A percentile compares a stretch with the other conserved stretches of the same genome.
Evolutionary conservation across 768 basidiomycete species (phyloP).

Genomic region (Boletellus ananiceps): DNA sequence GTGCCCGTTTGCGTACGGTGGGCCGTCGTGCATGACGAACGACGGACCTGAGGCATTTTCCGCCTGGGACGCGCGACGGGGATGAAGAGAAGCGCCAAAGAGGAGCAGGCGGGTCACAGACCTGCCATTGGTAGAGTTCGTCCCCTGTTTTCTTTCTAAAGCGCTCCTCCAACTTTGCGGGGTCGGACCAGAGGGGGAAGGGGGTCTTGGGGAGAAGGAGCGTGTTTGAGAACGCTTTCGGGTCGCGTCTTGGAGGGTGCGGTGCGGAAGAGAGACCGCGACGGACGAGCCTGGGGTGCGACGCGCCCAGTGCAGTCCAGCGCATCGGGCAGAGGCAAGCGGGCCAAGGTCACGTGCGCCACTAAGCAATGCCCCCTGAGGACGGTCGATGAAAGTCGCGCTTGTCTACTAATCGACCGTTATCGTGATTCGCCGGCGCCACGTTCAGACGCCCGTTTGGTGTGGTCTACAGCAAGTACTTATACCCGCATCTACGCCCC

Average conservation of each 20-base stretch:
- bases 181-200: conserved; percentile 71
- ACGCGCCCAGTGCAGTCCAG: conserved; percentile 9
- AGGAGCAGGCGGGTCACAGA: conserved; percentile 30
- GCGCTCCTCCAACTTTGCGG: conserved; percentile 53
- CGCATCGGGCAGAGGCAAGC: conserved; percentile 11
- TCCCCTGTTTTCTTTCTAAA: conserved; percentile 64
- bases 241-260: conserved; percentile 8
- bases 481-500: conserved; percentile 9
- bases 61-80: conserved; percentile 40
- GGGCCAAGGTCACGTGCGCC: not conserved
- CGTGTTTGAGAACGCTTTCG: conserved; percentile 51
- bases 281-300: conserved; percentile 6
- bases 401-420: too few species aligned
- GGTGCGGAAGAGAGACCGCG: conserved; percentile 15
- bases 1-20: conserved; percentile 95
- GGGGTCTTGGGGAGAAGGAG: conserved; percentile 77
- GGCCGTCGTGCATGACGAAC: conserved; percentile 92
- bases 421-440: too few species aligned
- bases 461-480: conserved; percentile 12
- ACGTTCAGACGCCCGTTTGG: too few species aligned
- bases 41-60: conserved; percentile 59
- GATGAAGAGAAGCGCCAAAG: not conserved
- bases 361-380: too few species aligned
- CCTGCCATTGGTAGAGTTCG: conserved; percentile 77
- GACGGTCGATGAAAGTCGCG: too few species aligned